A percentile compares a stretch with the other conserved stretches of the same genome.
Evolutionary conservation across 2,329 filamentous ascomycete species (phyloP).

Genomic region (Claviceps spartinae): DNA sequence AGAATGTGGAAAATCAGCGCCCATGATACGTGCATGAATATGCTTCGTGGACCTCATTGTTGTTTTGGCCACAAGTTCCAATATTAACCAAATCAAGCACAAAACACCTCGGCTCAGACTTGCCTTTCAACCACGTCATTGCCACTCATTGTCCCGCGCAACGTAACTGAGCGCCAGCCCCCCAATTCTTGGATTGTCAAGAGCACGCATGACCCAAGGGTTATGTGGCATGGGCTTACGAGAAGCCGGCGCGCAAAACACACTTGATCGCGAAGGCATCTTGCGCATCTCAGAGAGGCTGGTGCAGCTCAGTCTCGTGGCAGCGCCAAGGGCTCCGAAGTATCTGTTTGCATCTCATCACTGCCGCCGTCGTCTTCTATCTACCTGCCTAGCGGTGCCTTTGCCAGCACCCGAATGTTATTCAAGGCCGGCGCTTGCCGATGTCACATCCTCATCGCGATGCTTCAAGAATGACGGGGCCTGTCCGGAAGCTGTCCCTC

Average conservation of each 20-base stretch:
- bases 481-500: too few relatives aligned
- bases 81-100: not conserved
- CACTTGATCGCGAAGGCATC: not conserved
- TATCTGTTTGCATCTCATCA: constrained; percentile 61
- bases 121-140: constrained; percentile 46
- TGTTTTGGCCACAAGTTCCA: not conserved
- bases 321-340: constrained; percentile 45
- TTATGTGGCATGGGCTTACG: not conserved
- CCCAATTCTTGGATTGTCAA: too few relatives aligned
- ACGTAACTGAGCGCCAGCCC: not conserved
- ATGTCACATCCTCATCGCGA: not conserved
- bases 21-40: too few relatives aligned
- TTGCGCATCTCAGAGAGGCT: not conserved
- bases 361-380: constrained; percentile 22
- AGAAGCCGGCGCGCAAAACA: not conserved
- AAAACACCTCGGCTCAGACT: constrained; percentile 41
- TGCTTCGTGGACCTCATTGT: too few relatives aligned
- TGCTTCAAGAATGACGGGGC: not conserved
- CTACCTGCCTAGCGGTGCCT: not conserved
- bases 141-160: constrained; percentile 14
- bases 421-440: not conserved
- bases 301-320: not conserved
- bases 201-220: not conserved
- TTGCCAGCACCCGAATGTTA: not conserved
- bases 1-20: too few relatives aligned